Conservation (phyloP, 768 basidiomycete genomes). For the Porphyrellus cyaneotinctus region DNA sequence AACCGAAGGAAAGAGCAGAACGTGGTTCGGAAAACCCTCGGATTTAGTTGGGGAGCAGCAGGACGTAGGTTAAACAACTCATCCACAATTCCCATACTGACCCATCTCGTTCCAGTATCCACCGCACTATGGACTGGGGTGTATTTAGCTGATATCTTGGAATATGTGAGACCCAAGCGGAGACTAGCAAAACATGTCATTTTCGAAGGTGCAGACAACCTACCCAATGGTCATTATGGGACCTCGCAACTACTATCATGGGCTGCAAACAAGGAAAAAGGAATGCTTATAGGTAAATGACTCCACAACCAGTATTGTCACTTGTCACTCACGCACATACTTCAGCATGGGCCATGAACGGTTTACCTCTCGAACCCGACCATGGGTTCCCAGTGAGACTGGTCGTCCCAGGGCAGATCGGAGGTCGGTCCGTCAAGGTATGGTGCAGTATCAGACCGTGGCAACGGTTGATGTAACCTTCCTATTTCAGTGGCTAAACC, state of each 20-base stretch:
- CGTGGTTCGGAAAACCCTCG: slow-evolving; percentile 50
- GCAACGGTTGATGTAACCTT: not conserved
- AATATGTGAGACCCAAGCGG: slow-evolving; percentile 37
- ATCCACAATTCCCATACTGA: not conserved
- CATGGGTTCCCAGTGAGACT: slow-evolving; percentile 66
- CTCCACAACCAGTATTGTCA: not conserved
- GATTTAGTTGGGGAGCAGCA: slow-evolving; percentile 53
- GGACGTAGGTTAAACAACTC: slow-evolving; percentile 27
- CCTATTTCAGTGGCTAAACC: slow-evolving; percentile 46
- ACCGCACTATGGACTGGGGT: slow-evolving; percentile 62
- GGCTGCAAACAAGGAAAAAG: slow-evolving; percentile 42
- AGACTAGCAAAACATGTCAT: slow-evolving; percentile 45
- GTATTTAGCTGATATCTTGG: slow-evolving; percentile 51
- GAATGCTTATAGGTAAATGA: slow-evolving; percentile 44
- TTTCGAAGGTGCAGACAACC: slow-evolving; percentile 55
- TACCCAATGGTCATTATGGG: slow-evolving; percentile 60
- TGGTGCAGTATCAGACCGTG: not conserved
- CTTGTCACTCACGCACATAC: not conserved
- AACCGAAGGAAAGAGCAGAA: slow-evolving; percentile 68
- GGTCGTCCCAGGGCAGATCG: slow-evolving; percentile 60
- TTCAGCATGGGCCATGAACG: slow-evolving; percentile 56
- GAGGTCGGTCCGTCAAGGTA: slow-evolving; percentile 50
- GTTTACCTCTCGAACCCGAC: slow-evolving; percentile 53
- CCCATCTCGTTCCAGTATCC: slow-evolving; percentile 28
- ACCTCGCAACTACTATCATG: slow-evolving; percentile 46